Evolutionary conservation across 345 rosid species (phyloP).

Genomic region (Syzygium oleosum): DNA sequence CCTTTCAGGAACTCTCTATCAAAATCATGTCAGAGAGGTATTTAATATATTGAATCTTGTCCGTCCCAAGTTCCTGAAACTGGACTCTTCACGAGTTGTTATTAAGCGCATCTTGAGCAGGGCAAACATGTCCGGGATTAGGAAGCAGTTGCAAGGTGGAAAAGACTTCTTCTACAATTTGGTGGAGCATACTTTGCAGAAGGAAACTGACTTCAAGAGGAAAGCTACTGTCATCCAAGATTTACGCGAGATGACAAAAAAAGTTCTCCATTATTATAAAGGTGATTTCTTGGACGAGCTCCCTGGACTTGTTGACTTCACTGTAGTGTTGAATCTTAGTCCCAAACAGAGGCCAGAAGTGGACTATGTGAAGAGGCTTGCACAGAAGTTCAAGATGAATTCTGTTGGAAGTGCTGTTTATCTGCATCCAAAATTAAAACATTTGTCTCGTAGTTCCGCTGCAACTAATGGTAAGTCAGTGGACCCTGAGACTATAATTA

Average conservation of each 20-base stretch:
- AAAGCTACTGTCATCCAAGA: conserved; percentile 63
- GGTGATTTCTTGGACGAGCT: conserved; percentile 86
- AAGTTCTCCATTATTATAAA: conserved; percentile 80
- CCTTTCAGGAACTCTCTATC: conserved; percentile 86
- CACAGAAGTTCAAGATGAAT: conserved; percentile 50
- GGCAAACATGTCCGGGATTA: conserved; percentile 37
- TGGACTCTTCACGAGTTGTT: conserved; percentile 32
- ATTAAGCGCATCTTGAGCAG: conserved; percentile 56
- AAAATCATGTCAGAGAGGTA: conserved; percentile 82
- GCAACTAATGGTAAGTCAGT: conserved; percentile 17
- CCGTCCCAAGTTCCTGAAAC: conserved; percentile 73
- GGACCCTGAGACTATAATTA: neutral
- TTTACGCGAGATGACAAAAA: conserved; percentile 76
- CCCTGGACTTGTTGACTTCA: conserved; percentile 76
- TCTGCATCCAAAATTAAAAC: conserved; percentile 52
- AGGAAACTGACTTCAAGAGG: conserved; percentile 35
- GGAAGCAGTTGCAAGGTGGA: conserved; percentile 37
- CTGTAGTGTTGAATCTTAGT: conserved; percentile 61
- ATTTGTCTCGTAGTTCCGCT: conserved; percentile 19
- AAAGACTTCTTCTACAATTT: conserved; percentile 45
- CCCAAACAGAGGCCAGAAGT: conserved; percentile 45
- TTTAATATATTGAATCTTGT: conserved; percentile 80
- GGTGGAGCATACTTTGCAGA: conserved; percentile 66
- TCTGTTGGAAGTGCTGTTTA: conserved; percentile 62
- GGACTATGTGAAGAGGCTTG: conserved; percentile 24